A percentile compares a stretch with the other conserved stretches of the same genome.
These are phyloP conservation scores for Spathaspora passalidarum DNA, from an alignment of 805 yeast species.

Conservation along the genomic window DNA sequence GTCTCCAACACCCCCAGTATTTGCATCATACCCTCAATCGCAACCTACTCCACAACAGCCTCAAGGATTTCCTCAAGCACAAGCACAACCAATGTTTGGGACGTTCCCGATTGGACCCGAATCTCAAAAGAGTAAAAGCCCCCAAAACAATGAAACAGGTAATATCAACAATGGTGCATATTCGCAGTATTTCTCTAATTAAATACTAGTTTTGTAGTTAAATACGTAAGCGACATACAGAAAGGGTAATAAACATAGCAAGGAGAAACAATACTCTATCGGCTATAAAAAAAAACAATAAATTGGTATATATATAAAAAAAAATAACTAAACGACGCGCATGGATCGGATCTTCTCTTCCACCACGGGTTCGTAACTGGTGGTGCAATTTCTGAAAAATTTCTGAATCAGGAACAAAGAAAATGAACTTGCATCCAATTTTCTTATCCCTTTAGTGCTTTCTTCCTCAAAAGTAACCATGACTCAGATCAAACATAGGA, in stretches of 20 bases:
- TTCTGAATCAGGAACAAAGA: too few relatives aligned
- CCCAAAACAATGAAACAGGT: neutral
- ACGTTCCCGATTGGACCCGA: neutral
- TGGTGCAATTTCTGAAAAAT: too few relatives aligned
- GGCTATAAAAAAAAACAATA: too few relatives aligned
- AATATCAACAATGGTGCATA: neutral
- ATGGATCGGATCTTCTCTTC: too few relatives aligned
- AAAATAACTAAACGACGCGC: too few relatives aligned
- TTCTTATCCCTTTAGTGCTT: neutral
- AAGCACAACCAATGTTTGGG: neutral
- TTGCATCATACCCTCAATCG: neutral
- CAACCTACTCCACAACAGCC: neutral
- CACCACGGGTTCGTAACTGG: too few relatives aligned
- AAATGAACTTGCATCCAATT: too few relatives aligned
- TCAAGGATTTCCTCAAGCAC: neutral
- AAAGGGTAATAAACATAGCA: too few relatives aligned
- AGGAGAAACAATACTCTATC: too few relatives aligned
- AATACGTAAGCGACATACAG: neutral
- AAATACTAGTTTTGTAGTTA: neutral
- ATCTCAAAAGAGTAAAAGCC: neutral
- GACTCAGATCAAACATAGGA: constrained; percentile 25
- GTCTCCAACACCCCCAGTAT: neutral
- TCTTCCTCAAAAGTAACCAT: constrained; percentile 5
- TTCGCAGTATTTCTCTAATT: neutral
- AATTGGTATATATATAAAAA: too few relatives aligned